Evolutionary conservation across 306 rosid genomes (phyloP).

Genomic region (Castanea mollissima): DNA sequence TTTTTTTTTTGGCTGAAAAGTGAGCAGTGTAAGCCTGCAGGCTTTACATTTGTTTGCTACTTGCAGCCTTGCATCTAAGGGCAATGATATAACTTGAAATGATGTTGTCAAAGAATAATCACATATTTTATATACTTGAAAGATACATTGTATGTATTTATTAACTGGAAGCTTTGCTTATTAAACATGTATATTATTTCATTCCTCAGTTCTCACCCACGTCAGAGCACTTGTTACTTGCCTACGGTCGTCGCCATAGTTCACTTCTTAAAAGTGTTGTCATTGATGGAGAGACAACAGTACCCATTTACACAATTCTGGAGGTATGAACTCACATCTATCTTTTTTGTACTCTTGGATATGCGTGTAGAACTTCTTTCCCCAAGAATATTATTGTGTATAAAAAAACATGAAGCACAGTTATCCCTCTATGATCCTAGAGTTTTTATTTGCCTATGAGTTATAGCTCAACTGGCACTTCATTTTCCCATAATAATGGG

Average conservation of each 20-base stretch:
- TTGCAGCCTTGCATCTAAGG: neutral
- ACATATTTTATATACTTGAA: neutral
- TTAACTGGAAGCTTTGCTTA: neutral
- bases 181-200: conserved; percentile 12
- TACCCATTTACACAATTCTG: conserved; percentile 60
- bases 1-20: neutral
- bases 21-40: neutral
- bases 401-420: neutral
- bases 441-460: too few relatives aligned
- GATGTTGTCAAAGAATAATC: neutral
- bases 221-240: conserved; percentile 59
- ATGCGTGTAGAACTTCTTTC: neutral
- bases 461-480: too few relatives aligned
- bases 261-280: conserved; percentile 61
- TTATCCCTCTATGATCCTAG: neutral
- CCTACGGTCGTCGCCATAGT: conserved; percentile 62
- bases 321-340: conserved; percentile 33
- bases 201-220: conserved; percentile 60
- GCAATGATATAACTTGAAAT: neutral
- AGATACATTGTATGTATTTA: neutral
- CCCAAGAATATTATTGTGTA: neutral
- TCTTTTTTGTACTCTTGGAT: neutral
- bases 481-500: too few relatives aligned
- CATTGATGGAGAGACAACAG: conserved; percentile 56
- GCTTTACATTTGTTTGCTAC: neutral